These are phyloP conservation scores for Cronartium quercuum DNA, from an alignment of 1,284 basidiomycete species.

Conservation along the genomic window DNA sequence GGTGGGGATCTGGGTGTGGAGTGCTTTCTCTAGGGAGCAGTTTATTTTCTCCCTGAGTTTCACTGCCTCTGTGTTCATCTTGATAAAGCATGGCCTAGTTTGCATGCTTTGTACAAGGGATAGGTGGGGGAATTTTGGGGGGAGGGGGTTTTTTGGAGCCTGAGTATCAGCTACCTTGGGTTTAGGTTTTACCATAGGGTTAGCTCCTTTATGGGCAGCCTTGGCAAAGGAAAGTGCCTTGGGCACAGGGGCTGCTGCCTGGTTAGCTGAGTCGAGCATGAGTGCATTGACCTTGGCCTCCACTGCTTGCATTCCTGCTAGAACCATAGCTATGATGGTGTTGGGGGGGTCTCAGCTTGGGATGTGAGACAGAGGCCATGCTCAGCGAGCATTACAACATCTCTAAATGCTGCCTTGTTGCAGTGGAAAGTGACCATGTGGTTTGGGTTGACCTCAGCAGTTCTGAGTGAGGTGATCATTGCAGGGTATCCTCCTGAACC, in stretches of 20 bases:
- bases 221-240: not conserved
- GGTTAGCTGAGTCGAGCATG: not conserved
- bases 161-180: not conserved
- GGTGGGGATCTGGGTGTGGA: not conserved
- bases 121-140: not conserved
- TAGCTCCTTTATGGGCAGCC: not conserved
- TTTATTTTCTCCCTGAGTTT: not conserved
- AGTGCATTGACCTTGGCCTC: not conserved
- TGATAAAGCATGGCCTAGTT: not conserved
- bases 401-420: not conserved
- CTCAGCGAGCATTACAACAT: not conserved
- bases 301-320: not conserved
- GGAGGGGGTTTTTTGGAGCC: not conserved
- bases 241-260: not conserved
- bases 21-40: not conserved
- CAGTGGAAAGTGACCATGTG: not conserved
- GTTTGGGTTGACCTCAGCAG: not conserved
- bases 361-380: not conserved
- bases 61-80: not conserved
- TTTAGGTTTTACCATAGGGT: not conserved
- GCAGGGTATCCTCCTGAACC: not conserved
- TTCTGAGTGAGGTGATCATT: not conserved
- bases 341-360: not conserved
- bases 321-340: not conserved
- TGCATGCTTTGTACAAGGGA: not conserved